Evolutionary conservation across 2,329 filamentous ascomycete genomes (phyloP), one percentile per base, ranked within the genome.

Genomic region (Hansfordia pulvinata): DNA sequence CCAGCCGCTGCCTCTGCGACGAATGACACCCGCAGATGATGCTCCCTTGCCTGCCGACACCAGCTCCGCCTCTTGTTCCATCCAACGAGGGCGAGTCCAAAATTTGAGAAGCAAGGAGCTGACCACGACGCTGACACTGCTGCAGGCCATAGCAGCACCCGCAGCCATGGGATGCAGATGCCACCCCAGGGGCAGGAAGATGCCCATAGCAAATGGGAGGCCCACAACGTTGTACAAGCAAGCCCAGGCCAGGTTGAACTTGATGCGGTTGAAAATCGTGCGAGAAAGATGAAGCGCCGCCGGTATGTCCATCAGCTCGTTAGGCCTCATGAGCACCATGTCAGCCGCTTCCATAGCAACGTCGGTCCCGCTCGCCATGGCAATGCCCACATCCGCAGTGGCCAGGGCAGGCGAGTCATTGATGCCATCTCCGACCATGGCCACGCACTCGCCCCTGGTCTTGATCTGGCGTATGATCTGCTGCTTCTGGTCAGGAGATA

Each of bases 341-440:
- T 93, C 85, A 0, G 90, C 90, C 1, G 90, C 90, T 56, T 96
- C 90, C 74, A 98, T 93, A 26, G 90, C 90, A 2, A 98, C 88
- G 47, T 96, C 90, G 1, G 90, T 96, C 30, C 90, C 90, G 6
- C 77, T 85, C 5, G 83, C 70, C 53, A 98, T 83, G 31, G 86
- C 86, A 39, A 98, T 93, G 36, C 90, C 90, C 16, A 96, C 75
- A 40, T 93, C 76, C 8, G 90, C 86, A 1, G 85, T 93, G 1
- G 85, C 90, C 8, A 98, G 71, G 1, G 90, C 90, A 0, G 90
- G 90, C 0, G 85, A 93, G 58, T 98, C 90, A 53, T 98, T 98
- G 66, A 98, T 94, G 21, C 90, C 90, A 50, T 98, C 90, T 27
- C 90, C 86, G 10, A 96, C 86, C 90, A 98, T 98, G 39, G 83